phyloP scores from a whole-genome alignment of 257 asterid genomes.

The Nicotiana otophora region DNA sequence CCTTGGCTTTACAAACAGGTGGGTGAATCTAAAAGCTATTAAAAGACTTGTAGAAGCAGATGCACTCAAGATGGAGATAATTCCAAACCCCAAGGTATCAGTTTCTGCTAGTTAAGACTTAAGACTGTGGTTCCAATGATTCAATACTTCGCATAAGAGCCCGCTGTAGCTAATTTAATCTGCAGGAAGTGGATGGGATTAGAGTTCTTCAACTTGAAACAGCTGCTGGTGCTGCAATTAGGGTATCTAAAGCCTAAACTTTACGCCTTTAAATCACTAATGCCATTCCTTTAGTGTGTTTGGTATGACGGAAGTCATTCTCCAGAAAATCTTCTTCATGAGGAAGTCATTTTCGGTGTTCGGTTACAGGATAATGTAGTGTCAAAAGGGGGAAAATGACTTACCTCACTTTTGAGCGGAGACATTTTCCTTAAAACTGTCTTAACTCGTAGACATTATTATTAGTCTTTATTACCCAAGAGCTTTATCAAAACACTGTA shows the following conservation, averaged over 20 bases:
- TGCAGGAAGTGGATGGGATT: slow-evolving; percentile 90
- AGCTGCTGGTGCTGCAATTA: slow-evolving; percentile 99
- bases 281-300: background rate
- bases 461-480: no score
- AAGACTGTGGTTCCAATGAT: background rate
- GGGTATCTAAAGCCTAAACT: slow-evolving; percentile 37
- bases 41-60: slow-evolving; percentile 71
- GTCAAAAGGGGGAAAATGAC: no score
- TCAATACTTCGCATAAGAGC: background rate
- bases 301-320: no score
- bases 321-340: no score
- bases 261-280: background rate
- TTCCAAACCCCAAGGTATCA: slow-evolving; percentile 90
- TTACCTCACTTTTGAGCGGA: no score
- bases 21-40: slow-evolving; percentile 88
- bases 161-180: background rate
- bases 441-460: no score
- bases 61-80: slow-evolving; percentile 92
- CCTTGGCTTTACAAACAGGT: slow-evolving; percentile 43
- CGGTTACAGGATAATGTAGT: no score
- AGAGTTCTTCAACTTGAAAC: slow-evolving; percentile 98
- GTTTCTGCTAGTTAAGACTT: slow-evolving; percentile 6
- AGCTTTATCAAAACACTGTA: no score
- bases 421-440: no score
- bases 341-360: no score